A percentile compares a stretch with the other conserved stretches of the same genome.
phyloP scores from a whole-genome alignment of 179 eudicot species.

The Beta corolliflora region DNA sequence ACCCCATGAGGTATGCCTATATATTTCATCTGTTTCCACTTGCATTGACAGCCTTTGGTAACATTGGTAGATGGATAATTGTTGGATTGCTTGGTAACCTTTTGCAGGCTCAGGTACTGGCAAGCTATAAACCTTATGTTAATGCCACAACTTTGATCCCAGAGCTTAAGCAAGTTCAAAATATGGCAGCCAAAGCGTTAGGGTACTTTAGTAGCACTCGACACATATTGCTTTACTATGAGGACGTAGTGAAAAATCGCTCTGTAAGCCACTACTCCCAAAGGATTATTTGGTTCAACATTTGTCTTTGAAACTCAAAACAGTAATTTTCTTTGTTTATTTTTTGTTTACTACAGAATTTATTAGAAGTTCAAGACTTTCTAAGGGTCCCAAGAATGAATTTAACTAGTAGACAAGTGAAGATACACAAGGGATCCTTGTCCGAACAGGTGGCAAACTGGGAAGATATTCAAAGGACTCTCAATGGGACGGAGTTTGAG shows the following conservation, averaged over 20 bases:
- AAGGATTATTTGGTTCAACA: background rate
- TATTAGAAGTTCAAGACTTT: constrained; percentile 78
- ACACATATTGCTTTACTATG: constrained; percentile 69
- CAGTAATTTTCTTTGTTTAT: background rate
- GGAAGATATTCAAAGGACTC: constrained; percentile 65
- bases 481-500: constrained; percentile 71
- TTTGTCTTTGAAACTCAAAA: background rate
- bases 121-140: constrained; percentile 67
- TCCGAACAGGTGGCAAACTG: constrained; percentile 82
- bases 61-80: constrained; percentile 2
- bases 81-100: background rate
- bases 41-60: background rate
- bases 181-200: constrained; percentile 40
- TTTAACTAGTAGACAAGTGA: constrained; percentile 79
- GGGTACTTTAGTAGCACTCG: constrained; percentile 62
- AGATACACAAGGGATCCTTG: constrained; percentile 84
- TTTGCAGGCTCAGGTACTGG: constrained; percentile 71
- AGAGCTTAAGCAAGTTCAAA: constrained; percentile 42
- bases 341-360: constrained; percentile 44
- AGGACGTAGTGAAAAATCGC: constrained; percentile 60
- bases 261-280: constrained; percentile 43
- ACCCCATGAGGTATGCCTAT: constrained; percentile 37
- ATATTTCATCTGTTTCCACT: constrained; percentile 8
- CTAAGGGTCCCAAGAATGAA: constrained; percentile 66
- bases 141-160: constrained; percentile 46